These are phyloP conservation scores for Fistulina hepatica DNA, from an alignment of 1,284 basidiomycete genomes.

Conservation along the genomic window DNA sequence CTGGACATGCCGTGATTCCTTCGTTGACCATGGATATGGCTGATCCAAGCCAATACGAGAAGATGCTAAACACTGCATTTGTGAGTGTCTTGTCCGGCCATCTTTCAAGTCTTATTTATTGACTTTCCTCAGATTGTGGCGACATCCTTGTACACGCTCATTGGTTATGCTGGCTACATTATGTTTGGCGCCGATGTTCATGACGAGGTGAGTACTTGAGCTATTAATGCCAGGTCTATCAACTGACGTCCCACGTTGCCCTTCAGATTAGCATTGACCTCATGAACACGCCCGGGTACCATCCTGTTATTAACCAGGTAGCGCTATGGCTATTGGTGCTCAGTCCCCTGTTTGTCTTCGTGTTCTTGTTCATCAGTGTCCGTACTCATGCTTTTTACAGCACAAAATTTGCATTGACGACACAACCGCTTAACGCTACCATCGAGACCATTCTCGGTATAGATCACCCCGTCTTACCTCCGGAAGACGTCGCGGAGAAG, in stretches of 20 bases:
- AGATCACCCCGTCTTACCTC: slow-evolving; percentile 30
- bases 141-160: slow-evolving; percentile 67
- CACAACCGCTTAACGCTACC: slow-evolving; percentile 78
- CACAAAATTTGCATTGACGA: slow-evolving; percentile 81
- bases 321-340: slow-evolving; percentile 88
- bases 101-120: slow-evolving; percentile 7
- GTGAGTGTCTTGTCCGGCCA: slow-evolving; percentile 27
- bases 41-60: slow-evolving; percentile 71
- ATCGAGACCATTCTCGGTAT: slow-evolving; percentile 67
- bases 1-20: slow-evolving; percentile 90
- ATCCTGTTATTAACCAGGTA: slow-evolving; percentile 58
- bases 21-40: slow-evolving; percentile 86
- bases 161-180: slow-evolving; percentile 80
- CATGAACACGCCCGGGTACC: slow-evolving; percentile 68
- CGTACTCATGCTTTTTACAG: slow-evolving; percentile 25
- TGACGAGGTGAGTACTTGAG: slow-evolving; percentile 57
- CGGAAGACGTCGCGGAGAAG: slow-evolving; percentile 32
- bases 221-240: neutral
- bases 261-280: slow-evolving; percentile 78
- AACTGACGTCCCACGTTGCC: slow-evolving; percentile 4
- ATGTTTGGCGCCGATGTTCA: slow-evolving; percentile 84
- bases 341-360: slow-evolving; percentile 55
- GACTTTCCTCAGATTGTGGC: slow-evolving; percentile 46
- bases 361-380: no score
- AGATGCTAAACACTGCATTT: slow-evolving; percentile 82